A percentile compares a stretch with the other conserved stretches of the same genome.
Conservation (phyloP, 2,329 filamentous ascomycete species). For the Coleophoma cylindrospora region DNA sequence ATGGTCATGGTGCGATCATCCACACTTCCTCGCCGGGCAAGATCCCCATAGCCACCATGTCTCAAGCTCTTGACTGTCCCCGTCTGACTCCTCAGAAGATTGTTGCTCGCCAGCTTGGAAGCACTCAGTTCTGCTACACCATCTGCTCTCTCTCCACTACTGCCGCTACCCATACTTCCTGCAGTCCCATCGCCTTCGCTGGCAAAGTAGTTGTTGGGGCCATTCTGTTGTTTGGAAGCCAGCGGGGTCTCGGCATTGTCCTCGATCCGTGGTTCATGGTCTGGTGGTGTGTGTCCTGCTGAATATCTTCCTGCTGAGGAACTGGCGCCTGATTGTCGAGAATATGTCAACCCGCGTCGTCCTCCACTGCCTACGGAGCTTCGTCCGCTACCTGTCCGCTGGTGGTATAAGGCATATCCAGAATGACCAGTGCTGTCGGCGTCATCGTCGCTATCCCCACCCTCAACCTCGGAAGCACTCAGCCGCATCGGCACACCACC, state of each 20-base stretch:
- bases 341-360: constrained; percentile 30
- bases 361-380: constrained; percentile 46
- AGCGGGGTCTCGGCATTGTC: constrained; percentile 21
- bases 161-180: constrained; percentile 23
- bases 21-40: constrained; percentile 73
- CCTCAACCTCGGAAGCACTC: constrained; percentile 92
- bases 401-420: constrained; percentile 52
- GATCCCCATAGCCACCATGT: constrained; percentile 51
- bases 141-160: constrained; percentile 49
- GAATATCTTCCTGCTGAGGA: constrained; percentile 33
- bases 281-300: constrained; percentile 37
- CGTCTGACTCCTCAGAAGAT: constrained; percentile 51
- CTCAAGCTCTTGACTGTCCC: constrained; percentile 55
- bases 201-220: constrained; percentile 18
- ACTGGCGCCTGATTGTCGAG: constrained; percentile 30
- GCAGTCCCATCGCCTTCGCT: constrained; percentile 16
- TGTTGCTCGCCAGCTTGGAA: constrained; percentile 52
- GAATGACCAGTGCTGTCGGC: constrained; percentile 37
- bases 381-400: constrained; percentile 67
- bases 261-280: constrained; percentile 19
- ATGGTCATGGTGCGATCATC: constrained; percentile 68
- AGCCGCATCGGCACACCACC: constrained; percentile 85
- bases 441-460: constrained; percentile 77
- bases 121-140: constrained; percentile 49
- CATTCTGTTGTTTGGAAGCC: constrained; percentile 6